Percentiles rank a stretch among this genome's conserved stretches.
Evolutionary conservation across 2,329 filamentous ascomycete species (phyloP).

Genomic region (Westerdykella aurantiaca): DNA sequence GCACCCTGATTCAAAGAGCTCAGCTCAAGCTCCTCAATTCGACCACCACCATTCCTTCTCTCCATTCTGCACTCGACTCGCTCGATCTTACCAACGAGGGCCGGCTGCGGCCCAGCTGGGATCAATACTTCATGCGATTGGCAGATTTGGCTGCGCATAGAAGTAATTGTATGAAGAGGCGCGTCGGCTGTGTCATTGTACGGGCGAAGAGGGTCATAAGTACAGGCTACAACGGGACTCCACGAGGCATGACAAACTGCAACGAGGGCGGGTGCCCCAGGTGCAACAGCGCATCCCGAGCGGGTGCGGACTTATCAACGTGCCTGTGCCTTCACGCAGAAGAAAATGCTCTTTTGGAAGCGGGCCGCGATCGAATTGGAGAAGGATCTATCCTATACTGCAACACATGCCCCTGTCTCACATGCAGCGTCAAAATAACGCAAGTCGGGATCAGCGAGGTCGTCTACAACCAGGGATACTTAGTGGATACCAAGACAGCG

Average conservation of each 20-base stretch:
- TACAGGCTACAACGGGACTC: constrained; percentile 98
- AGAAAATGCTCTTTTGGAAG: constrained; percentile 93
- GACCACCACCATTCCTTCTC: constrained; percentile 61
- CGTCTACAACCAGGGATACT: constrained; percentile 88
- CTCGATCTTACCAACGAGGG: constrained; percentile 73
- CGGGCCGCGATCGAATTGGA: constrained; percentile 81
- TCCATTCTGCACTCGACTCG: constrained; percentile 66
- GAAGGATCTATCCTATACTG: constrained; percentile 83
- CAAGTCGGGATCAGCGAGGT: constrained; percentile 96
- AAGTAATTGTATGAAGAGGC: constrained; percentile 96
- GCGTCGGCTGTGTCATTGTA: constrained; percentile 91
- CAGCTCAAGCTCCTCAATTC: constrained; percentile 84
- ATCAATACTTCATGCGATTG: constrained; percentile 97
- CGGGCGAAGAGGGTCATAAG: constrained; percentile 80
- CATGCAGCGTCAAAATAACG: constrained; percentile 96
- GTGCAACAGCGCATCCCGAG: constrained; percentile 70
- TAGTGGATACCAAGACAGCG: constrained; percentile 80
- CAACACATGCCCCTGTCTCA: constrained; percentile 93
- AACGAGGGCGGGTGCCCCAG: constrained; percentile 82
- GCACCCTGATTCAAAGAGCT: constrained; percentile 73
- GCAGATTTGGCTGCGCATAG: constrained; percentile 84
- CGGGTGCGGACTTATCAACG: constrained; percentile 70
- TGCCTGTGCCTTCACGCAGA: constrained; percentile 97
- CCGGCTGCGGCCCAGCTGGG: constrained; percentile 84
- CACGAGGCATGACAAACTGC: constrained; percentile 81